Percentiles rank a stretch among this genome's conserved stretches.
phyloP scores from a whole-genome alignment of 306 rosid genomes.

The Heteromeles arbutifolia region DNA sequence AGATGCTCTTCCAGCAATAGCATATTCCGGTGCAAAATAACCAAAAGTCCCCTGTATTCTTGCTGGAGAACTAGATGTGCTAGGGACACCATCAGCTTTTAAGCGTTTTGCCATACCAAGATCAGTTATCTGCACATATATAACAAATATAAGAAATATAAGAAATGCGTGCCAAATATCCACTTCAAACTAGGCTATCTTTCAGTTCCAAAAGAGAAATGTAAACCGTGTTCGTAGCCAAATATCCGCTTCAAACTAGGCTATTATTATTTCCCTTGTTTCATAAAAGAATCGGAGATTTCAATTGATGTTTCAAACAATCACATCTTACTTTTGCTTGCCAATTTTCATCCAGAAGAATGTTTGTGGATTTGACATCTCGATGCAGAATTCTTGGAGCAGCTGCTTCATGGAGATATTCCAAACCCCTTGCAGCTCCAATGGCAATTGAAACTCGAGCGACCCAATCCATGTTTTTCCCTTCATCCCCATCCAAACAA shows the following conservation, averaged over 20 bases:
- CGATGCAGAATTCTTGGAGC: slow-evolving; percentile 95
- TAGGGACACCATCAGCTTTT: slow-evolving; percentile 57
- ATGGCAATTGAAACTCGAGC: slow-evolving; percentile 82
- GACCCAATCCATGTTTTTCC: slow-evolving; percentile 57
- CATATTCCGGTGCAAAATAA: slow-evolving; percentile 99
- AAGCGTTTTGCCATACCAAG: slow-evolving; percentile 90
- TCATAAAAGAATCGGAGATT: neutral
- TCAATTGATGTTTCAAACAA: slow-evolving; percentile 13
- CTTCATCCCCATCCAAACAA: slow-evolving; percentile 57
- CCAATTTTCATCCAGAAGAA: slow-evolving; percentile 84
- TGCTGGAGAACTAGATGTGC: slow-evolving; percentile 82
- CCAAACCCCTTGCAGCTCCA: slow-evolving; percentile 97
- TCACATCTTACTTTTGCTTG: slow-evolving; percentile 64
- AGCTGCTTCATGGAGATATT: slow-evolving; percentile 98
- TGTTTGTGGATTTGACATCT: slow-evolving; percentile 93
- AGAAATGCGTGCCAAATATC: neutral
- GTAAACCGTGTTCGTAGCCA: slow-evolving; percentile 2
- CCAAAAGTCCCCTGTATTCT: slow-evolving; percentile 98
- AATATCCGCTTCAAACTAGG: neutral
- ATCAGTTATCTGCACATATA: slow-evolving; percentile 73
- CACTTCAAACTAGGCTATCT: neutral
- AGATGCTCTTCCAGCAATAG: slow-evolving; percentile 82
- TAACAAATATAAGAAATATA: slow-evolving; percentile 1
- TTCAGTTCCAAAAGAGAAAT: neutral
- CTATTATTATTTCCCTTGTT: neutral